These are phyloP conservation scores for Nelumbo lutea DNA, from an alignment of 164 flowering plant species.

Conservation along the genomic window DNA sequence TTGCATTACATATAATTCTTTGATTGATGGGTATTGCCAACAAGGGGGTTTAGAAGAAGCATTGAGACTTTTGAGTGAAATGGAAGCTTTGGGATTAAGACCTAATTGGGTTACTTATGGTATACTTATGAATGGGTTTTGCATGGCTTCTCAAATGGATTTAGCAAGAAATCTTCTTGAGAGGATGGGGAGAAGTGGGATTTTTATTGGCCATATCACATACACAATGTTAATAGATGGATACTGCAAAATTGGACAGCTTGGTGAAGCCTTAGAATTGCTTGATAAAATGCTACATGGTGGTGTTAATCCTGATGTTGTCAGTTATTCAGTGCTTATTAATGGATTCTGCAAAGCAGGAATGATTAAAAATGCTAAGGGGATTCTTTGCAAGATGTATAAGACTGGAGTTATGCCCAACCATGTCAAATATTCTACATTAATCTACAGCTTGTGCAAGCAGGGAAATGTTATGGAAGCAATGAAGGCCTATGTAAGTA, in stretches of 20 bases:
- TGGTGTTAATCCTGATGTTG: conserved; percentile 48
- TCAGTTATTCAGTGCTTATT: conserved; percentile 70
- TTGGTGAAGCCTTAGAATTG: conserved; percentile 42
- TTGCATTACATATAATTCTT: conserved; percentile 55
- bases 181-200: conserved; percentile 43
- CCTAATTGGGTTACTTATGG: conserved; percentile 73
- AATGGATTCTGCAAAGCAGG: conserved; percentile 61
- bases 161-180: conserved; percentile 42
- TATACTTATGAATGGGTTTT: conserved; percentile 59
- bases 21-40: conserved; percentile 58
- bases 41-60: conserved; percentile 56
- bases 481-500: conserved; percentile 35
- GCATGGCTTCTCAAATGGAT: conserved; percentile 49
- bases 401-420: conserved; percentile 48
- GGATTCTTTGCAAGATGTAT: conserved; percentile 57
- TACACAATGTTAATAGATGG: conserved; percentile 38
- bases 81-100: conserved; percentile 51
- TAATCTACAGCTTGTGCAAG: conserved; percentile 56
- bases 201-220: conserved; percentile 26
- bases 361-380: conserved; percentile 38
- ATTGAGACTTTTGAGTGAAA: conserved; percentile 38
- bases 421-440: conserved; percentile 39
- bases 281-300: conserved; percentile 41
- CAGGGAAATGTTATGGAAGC: conserved; percentile 44
- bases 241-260: conserved; percentile 43